Evolutionary conservation across 352 stramenopile genomes (phyloP).

Genomic region (Phytophthora colocasiae): DNA sequence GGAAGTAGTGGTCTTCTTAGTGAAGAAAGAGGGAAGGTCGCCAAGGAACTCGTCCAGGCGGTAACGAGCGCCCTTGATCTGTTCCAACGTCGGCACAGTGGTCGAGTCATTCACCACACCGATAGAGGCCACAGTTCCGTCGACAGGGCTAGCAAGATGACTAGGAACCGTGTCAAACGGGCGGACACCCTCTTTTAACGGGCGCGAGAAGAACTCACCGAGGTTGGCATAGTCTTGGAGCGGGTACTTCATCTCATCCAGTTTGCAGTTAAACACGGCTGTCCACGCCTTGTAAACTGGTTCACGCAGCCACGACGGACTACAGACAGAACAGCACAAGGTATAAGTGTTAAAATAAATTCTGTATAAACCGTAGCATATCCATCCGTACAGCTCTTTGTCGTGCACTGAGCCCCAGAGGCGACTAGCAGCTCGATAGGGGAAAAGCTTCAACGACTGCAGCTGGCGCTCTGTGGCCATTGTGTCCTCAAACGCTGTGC

Average conservation of each 20-base stretch:
- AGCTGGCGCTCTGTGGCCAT: constrained; percentile 80
- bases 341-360: constrained; percentile 10
- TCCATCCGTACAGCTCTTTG: constrained; percentile 72
- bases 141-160: constrained; percentile 61
- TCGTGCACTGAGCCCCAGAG: constrained; percentile 82
- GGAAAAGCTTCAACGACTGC: constrained; percentile 77
- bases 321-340: constrained; percentile 26
- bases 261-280: constrained; percentile 78
- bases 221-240: constrained; percentile 80
- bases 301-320: constrained; percentile 68
- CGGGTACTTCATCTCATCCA: constrained; percentile 87
- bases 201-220: constrained; percentile 86
- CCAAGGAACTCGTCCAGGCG: constrained; percentile 87
- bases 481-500: constrained; percentile 65
- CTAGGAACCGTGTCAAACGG: constrained; percentile 45
- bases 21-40: constrained; percentile 65
- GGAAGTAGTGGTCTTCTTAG: constrained; percentile 21
- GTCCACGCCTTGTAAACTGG: constrained; percentile 89
- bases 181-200: constrained; percentile 71
- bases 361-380: background rate
- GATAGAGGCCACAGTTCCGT: constrained; percentile 67
- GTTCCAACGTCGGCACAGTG: constrained; percentile 71
- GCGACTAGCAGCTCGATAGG: constrained; percentile 79
- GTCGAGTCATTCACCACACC: constrained; percentile 55
- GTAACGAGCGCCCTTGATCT: constrained; percentile 86